These are phyloP conservation scores for Polytrichum commune DNA, from an alignment of 225 moss, liverwort and hornwort genomes.

Conservation along the genomic window DNA sequence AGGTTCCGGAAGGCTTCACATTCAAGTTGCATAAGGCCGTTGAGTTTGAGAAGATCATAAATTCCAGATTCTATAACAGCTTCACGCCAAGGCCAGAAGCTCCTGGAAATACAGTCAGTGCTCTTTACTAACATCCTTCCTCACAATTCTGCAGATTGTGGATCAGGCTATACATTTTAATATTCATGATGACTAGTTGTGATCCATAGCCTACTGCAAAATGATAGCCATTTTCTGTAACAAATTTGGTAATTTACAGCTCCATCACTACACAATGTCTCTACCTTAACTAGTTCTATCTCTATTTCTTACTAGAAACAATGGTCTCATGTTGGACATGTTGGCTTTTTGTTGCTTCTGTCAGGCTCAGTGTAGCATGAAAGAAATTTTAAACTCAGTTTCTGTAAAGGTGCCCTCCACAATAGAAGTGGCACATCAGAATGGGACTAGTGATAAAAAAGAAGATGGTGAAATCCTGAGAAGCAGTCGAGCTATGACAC, in stretches of 20 bases:
- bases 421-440: conserved; percentile 23
- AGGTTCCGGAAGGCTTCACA: conserved; percentile 40
- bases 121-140: background rate
- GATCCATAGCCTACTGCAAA: background rate
- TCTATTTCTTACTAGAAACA: no score
- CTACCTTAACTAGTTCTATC: no score
- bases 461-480: conserved; percentile 31
- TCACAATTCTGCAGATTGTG: no score
- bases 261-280: no score
- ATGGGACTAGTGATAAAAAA: conserved; percentile 21
- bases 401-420: conserved; percentile 25
- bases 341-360: background rate
- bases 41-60: conserved; percentile 66
- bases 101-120: conserved; percentile 43
- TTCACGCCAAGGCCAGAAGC: conserved; percentile 43
- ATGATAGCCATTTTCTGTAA: no score
- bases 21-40: conserved; percentile 45
- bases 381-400: conserved; percentile 33
- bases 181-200: background rate
- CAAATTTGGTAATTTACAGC: no score
- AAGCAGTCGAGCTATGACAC: conserved; percentile 42
- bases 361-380: conserved; percentile 56
- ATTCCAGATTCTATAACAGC: conserved; percentile 50
- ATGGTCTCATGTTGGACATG: no score
- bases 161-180: background rate